These are phyloP conservation scores for Leucocoprinus leucothites DNA, from an alignment of 768 basidiomycete species.

Conservation along the genomic window DNA sequence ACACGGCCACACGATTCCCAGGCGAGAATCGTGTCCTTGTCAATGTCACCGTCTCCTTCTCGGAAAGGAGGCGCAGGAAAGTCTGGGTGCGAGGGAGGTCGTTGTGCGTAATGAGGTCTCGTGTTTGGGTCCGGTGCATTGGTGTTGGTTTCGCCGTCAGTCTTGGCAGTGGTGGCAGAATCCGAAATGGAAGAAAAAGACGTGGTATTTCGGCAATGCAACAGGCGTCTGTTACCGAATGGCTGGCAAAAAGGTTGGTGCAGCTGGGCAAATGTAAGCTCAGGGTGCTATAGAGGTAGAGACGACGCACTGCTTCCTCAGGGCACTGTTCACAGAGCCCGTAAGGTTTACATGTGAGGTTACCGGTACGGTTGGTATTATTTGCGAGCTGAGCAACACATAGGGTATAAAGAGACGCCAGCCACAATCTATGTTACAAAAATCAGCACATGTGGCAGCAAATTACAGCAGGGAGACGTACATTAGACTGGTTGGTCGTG, in stretches of 20 bases:
- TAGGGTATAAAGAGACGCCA: background rate
- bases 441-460: background rate
- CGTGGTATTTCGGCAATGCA: conserved; percentile 67
- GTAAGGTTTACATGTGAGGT: conserved; percentile 49
- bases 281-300: conserved; percentile 2
- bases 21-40: conserved; percentile 63
- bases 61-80: conserved; percentile 18
- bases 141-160: background rate
- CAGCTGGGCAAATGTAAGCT: conserved; percentile 41
- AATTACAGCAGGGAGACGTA: background rate
- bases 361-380: conserved; percentile 3
- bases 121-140: too few relatives aligned
- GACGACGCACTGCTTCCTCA: conserved; percentile 48
- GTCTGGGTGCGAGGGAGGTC: conserved; percentile 16
- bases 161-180: background rate
- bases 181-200: background rate
- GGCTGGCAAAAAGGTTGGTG: conserved; percentile 91
- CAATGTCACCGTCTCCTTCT: conserved; percentile 7
- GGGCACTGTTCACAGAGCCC: conserved; percentile 66
- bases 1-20: conserved; percentile 96
- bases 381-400: background rate
- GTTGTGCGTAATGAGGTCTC: conserved; percentile 6
- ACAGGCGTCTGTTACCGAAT: conserved; percentile 88
- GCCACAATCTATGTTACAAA: background rate
- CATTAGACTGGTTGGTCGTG: background rate